A percentile compares a stretch with the other conserved stretches of the same genome.
Evolutionary conservation across 179 eudicot species (phyloP).

Genomic region (Silene coronaria): DNA sequence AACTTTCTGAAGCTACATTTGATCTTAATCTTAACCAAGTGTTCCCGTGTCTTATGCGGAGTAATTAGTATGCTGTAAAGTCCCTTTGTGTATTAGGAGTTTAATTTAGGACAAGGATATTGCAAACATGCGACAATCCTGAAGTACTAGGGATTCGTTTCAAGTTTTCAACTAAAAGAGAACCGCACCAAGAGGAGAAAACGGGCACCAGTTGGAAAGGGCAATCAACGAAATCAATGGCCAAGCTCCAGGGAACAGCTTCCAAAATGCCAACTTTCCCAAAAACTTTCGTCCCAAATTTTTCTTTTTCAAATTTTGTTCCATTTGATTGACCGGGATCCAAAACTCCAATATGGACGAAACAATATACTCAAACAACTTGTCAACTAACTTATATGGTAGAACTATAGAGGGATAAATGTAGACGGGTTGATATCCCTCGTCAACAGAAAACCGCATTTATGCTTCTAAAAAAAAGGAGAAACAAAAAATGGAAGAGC

Average conservation of each 20-base stretch:
- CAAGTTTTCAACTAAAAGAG: not conserved
- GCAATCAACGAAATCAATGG: not conserved
- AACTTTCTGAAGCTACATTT: conserved; percentile 9
- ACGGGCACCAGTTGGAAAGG: not conserved
- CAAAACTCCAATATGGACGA: too few species aligned
- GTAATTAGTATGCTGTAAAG: too few species aligned
- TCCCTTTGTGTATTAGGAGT: too few species aligned
- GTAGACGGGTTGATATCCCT: too few species aligned
- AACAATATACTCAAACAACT: too few species aligned
- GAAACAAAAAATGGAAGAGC: too few species aligned
- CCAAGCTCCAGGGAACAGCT: not conserved
- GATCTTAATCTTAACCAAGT: not conserved
- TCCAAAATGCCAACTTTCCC: not conserved
- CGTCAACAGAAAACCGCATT: too few species aligned
- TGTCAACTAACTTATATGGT: too few species aligned
- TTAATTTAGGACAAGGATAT: not conserved
- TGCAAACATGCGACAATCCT: not conserved
- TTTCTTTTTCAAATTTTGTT: too few species aligned
- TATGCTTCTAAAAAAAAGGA: too few species aligned
- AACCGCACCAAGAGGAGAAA: not conserved
- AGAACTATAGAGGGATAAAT: too few species aligned
- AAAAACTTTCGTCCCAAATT: not conserved
- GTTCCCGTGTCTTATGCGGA: not conserved
- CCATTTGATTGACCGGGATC: not conserved
- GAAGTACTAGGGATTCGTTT: not conserved